These are phyloP conservation scores for Wickerhamia fluorescens DNA, from an alignment of 805 yeast genomes.

Conservation along the genomic window DNA sequence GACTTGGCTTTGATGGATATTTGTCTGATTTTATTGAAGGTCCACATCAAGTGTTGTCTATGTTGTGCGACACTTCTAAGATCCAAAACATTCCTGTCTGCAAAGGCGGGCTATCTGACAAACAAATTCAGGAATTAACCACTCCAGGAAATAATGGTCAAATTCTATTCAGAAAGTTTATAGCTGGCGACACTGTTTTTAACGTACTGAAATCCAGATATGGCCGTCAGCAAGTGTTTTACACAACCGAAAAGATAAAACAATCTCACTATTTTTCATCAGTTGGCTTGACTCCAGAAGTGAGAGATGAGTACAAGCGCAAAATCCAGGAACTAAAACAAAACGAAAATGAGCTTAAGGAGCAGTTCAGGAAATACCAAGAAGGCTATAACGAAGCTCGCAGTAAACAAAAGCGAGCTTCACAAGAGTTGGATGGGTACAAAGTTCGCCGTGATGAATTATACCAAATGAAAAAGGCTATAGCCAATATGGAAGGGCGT, in stretches of 20 bases:
- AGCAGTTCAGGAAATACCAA: slow-evolving; percentile 10
- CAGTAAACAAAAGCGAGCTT: slow-evolving; percentile 7
- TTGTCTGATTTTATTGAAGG: slow-evolving; percentile 66
- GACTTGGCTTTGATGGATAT: slow-evolving; percentile 74
- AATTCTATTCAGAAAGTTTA: slow-evolving; percentile 46
- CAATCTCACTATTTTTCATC: slow-evolving; percentile 24
- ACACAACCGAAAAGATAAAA: slow-evolving; percentile 31
- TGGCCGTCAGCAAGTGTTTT: slow-evolving; percentile 50
- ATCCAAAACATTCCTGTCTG: slow-evolving; percentile 59
- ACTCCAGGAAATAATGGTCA: slow-evolving; percentile 31
- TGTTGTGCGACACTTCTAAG: slow-evolving; percentile 53
- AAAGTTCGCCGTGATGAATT: slow-evolving; percentile 7
- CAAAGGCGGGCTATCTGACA: slow-evolving; percentile 33
- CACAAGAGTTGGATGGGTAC: slow-evolving; percentile 4
- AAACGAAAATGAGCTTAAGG: slow-evolving; percentile 8
- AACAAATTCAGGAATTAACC: slow-evolving; percentile 31
- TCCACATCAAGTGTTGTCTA: slow-evolving; percentile 61
- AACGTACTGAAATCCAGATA: slow-evolving; percentile 52
- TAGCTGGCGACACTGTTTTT: slow-evolving; percentile 51
- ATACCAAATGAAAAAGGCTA: slow-evolving; percentile 8
- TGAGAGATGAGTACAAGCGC: slow-evolving; percentile 8
- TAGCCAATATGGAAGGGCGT: slow-evolving; percentile 15
- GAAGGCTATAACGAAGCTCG: slow-evolving; percentile 10
- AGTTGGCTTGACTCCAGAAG: slow-evolving; percentile 25
- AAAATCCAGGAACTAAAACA: slow-evolving; percentile 8